phyloP scores from a whole-genome alignment of 1,284 basidiomycete genomes.

The Rugosomyces carneus region DNA sequence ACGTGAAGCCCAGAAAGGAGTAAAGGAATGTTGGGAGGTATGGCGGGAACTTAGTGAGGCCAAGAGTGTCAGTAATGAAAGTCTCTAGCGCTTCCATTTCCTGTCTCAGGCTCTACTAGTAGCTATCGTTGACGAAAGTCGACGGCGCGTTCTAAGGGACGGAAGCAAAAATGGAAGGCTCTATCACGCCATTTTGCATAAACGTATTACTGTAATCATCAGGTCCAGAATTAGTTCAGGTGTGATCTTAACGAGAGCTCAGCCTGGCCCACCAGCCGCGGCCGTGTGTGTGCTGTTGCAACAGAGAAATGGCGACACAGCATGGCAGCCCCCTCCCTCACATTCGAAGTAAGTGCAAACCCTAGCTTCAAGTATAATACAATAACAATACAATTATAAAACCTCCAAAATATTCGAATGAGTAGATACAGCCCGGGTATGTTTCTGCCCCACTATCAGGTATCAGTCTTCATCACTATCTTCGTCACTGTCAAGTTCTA shows the following conservation, averaged over 20 bases:
- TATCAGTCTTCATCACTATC: slow-evolving; percentile 7
- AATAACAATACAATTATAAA: background rate
- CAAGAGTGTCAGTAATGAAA: slow-evolving; percentile 19
- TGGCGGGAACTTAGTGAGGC: slow-evolving; percentile 30
- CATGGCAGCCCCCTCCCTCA: too few species aligned
- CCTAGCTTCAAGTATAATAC: background rate
- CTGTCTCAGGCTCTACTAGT: background rate
- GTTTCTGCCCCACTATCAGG: background rate
- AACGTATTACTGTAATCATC: too few species aligned
- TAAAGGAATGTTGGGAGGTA: slow-evolving; percentile 46
- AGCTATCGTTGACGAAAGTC: background rate
- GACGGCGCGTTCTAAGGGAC: background rate
- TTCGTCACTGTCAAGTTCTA: slow-evolving; percentile 7
- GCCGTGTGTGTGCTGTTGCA: too few species aligned
- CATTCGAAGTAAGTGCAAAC: too few species aligned
- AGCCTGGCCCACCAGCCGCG: too few species aligned
- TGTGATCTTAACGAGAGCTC: too few species aligned
- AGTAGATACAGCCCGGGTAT: background rate
- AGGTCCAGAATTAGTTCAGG: too few species aligned
- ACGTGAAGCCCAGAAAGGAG: slow-evolving; percentile 43
- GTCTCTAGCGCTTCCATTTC: background rate
- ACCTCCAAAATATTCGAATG: background rate
- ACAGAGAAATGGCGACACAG: too few species aligned
- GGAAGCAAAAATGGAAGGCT: background rate
- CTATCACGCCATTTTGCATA: background rate